These are phyloP conservation scores for Hondaea fermentalgiana DNA, from an alignment of 108 stramenopile genomes.

Conservation along the genomic window DNA sequence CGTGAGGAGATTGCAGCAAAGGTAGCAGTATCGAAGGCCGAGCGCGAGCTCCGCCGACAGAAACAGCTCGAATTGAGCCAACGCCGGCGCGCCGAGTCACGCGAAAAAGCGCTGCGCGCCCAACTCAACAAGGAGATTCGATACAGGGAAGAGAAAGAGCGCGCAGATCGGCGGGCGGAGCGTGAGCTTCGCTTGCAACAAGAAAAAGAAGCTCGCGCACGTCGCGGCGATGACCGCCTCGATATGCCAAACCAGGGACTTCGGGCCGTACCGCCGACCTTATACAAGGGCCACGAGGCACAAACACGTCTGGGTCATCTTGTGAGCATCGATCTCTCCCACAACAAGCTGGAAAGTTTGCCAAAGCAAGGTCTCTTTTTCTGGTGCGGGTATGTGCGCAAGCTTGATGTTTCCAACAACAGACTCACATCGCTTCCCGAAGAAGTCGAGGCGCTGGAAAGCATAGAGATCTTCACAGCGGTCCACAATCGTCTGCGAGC, in stretches of 20 bases:
- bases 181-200: not conserved
- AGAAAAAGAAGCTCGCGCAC: not conserved
- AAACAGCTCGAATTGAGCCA: not conserved
- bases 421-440: not conserved
- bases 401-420: slow-evolving; percentile 2
- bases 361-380: not conserved
- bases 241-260: not conserved
- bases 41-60: not conserved
- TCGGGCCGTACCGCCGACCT: not conserved
- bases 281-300: not conserved
- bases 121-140: not conserved
- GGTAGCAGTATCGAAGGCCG: not conserved
- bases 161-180: not conserved
- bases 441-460: not conserved
- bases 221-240: slow-evolving; percentile 18
- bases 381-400: not conserved
- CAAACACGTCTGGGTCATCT: not conserved
- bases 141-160: not conserved
- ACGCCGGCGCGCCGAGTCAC: not conserved
- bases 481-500: not conserved
- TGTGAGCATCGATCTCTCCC: not conserved
- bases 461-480: not conserved
- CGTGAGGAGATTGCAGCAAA: not conserved
- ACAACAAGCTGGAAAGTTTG: not conserved
- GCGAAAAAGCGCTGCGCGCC: not conserved